Base-by-base conservation (phyloP, 805 yeast species). In the Wickerhamiella azymoides region DNA sequence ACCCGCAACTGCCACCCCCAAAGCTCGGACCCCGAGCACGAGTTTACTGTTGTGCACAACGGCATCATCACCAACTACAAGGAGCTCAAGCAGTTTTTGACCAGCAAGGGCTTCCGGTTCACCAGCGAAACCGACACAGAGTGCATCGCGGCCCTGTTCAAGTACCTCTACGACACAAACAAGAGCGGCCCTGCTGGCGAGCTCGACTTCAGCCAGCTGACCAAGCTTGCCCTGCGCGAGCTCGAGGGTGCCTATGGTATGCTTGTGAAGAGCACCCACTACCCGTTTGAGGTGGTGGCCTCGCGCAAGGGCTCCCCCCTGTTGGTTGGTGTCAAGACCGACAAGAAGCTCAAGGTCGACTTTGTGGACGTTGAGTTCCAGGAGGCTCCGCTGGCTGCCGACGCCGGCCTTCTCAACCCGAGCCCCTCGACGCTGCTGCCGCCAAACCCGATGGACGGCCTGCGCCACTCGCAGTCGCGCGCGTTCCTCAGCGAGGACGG, bases 301-400 rank as follows among this genome's bases (percentile, higher is more conserved):
- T 86, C 96, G 39, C 83, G 97, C 71, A 92, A 88, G 66, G 99
- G 99, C 59, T 88, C 97, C 41, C 99, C 99, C 18, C 72, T 92
- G 61, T 75, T 92, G 59, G 84, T 92, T 53, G 99, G 99, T 68
- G 97, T 92, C 55, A 55, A 86, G 71, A 84, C 96, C 44, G 94
- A 88, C 61, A 81, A 78, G 65, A 89, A 86, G 63, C 77, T 92
- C 65, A 92, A 89, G 69, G 96, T 89, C 54, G 99, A 92, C 64
- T 88, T 92, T 60, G 97, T 92, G 47, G 99, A 92, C 63, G 96
- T 92, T 47, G 98, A 92, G 67, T 92, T 89, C 72, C 92, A 93
- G 38, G 94, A 83, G 54, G 65, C 46, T 16, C 57, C 56, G 21
- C 46, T 54, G 32, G 56, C 50, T 27, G 46, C 50, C 17, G 57